Evolutionary conservation across 371 early-diverging fungal species (phyloP).

Genomic region (Syncephalastrum racemosum): DNA sequence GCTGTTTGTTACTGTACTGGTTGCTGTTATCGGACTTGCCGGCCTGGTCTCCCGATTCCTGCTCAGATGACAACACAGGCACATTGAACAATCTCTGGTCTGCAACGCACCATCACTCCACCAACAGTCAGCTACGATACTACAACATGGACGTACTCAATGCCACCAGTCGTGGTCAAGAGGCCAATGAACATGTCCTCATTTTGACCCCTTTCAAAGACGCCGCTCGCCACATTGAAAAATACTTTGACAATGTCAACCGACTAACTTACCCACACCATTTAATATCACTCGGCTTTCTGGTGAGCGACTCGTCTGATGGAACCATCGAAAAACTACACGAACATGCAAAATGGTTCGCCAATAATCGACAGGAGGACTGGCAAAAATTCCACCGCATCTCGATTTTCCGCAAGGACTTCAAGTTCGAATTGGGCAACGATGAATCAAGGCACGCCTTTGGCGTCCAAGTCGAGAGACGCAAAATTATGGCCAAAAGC

Average conservation of each 20-base stretch:
- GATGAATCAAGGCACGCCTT: slow-evolving; percentile 62
- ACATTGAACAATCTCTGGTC: neutral
- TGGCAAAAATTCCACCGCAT: slow-evolving; percentile 48
- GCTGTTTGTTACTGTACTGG: slow-evolving; percentile 26
- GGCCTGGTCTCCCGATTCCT: slow-evolving; percentile 18
- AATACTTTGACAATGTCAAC: slow-evolving; percentile 59
- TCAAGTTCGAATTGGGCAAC: slow-evolving; percentile 42
- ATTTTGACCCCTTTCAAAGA: slow-evolving; percentile 72
- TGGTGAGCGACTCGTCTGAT: slow-evolving; percentile 55
- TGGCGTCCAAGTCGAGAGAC: slow-evolving; percentile 54
- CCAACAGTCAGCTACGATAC: slow-evolving; percentile 17
- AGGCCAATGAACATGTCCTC: slow-evolving; percentile 38
- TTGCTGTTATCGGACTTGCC: slow-evolving; percentile 15
- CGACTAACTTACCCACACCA: slow-evolving; percentile 62
- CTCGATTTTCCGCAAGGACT: slow-evolving; percentile 59
- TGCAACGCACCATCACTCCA: slow-evolving; percentile 9
- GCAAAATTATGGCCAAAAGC: slow-evolving; percentile 62
- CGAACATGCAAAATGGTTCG: slow-evolving; percentile 21
- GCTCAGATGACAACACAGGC: slow-evolving; percentile 16
- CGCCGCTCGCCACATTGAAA: slow-evolving; percentile 57
- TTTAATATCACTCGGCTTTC: slow-evolving; percentile 66
- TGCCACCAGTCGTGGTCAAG: slow-evolving; percentile 14
- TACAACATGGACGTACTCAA: slow-evolving; percentile 33
- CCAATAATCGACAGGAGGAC: slow-evolving; percentile 12
- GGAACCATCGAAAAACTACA: slow-evolving; percentile 43